These are phyloP conservation scores for Nicotiana noctiflora DNA, from an alignment of 257 asterid species.

Conservation along the genomic window DNA sequence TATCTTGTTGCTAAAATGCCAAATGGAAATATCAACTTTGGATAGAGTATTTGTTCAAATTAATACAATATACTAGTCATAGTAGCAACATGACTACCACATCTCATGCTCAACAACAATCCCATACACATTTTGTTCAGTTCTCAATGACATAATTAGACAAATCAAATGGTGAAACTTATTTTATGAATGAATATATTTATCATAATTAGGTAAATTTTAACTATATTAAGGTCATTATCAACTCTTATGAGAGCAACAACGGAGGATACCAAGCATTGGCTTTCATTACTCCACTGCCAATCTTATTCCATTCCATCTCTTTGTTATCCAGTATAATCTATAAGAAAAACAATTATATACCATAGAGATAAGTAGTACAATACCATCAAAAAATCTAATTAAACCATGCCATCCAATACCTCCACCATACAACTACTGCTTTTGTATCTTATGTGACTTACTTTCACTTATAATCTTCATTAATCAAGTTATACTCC, in stretches of 20 bases:
- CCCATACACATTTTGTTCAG: not conserved
- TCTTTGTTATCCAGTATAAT: constrained; percentile 78
- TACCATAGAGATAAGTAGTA: not conserved
- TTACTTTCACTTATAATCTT: too few species aligned
- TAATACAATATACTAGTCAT: not conserved
- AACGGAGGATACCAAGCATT: constrained; percentile 95
- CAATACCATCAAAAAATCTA: too few species aligned
- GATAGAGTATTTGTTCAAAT: not conserved
- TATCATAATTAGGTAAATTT: not conserved
- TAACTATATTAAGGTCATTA: constrained; percentile 32
- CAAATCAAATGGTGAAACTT: not conserved
- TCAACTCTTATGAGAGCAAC: constrained; percentile 99
- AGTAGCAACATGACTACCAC: not conserved
- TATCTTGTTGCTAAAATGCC: not conserved
- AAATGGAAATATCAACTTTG: not conserved
- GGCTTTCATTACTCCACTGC: constrained; percentile 94
- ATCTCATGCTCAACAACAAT: not conserved
- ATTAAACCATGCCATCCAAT: too few species aligned
- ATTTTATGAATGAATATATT: not conserved
- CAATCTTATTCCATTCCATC: constrained; percentile 69
- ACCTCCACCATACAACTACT: too few species aligned
- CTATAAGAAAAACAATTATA: constrained; percentile 24
- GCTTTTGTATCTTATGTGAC: too few species aligned
- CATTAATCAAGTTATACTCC: too few species aligned
- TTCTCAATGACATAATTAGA: not conserved